These are phyloP conservation scores for Apiotrichum brassicae DNA, from an alignment of 1,284 basidiomycete species.

Conservation along the genomic window DNA sequence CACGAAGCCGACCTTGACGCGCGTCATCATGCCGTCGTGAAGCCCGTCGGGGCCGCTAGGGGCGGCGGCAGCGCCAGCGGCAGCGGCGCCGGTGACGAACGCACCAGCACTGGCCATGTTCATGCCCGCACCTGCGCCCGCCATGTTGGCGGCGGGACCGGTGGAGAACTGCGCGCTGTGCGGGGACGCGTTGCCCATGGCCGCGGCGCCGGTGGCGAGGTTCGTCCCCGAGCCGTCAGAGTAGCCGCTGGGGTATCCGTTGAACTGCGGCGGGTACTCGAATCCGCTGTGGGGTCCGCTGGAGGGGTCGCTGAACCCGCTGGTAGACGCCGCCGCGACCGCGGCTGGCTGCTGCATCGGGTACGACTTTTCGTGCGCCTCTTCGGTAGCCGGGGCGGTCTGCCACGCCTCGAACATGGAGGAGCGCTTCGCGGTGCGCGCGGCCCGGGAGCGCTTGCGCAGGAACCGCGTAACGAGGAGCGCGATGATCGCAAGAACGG, in stretches of 20 bases:
- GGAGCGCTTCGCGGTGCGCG: conserved; percentile 29
- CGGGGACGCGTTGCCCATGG: conserved; percentile 1
- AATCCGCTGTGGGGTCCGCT: neutral
- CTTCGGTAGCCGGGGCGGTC: conserved; percentile 27
- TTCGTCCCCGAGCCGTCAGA: neutral
- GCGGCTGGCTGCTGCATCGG: conserved; percentile 18
- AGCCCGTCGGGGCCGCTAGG: conserved; percentile 18
- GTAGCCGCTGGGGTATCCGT: neutral
- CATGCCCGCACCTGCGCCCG: conserved; percentile 2
- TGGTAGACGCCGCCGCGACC: neutral
- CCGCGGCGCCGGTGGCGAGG: conserved; percentile 11
- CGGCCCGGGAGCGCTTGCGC: conserved; percentile 28
- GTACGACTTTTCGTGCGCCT: conserved; percentile 13
- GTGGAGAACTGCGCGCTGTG: neutral
- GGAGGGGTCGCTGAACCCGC: neutral
- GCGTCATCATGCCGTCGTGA: conserved; percentile 38
- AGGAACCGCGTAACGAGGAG: conserved; percentile 29
- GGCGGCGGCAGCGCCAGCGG: conserved; percentile 5
- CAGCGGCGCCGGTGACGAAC: conserved; percentile 2
- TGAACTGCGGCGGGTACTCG: neutral
- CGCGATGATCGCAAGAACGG: conserved; percentile 29
- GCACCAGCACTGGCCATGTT: conserved; percentile 3
- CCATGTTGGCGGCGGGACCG: neutral
- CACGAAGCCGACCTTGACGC: conserved; percentile 44
- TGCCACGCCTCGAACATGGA: conserved; percentile 42